These are phyloP conservation scores for Helotiales sp. DNA, from an alignment of 2,329 filamentous ascomycete genomes.

Conservation along the genomic window DNA sequence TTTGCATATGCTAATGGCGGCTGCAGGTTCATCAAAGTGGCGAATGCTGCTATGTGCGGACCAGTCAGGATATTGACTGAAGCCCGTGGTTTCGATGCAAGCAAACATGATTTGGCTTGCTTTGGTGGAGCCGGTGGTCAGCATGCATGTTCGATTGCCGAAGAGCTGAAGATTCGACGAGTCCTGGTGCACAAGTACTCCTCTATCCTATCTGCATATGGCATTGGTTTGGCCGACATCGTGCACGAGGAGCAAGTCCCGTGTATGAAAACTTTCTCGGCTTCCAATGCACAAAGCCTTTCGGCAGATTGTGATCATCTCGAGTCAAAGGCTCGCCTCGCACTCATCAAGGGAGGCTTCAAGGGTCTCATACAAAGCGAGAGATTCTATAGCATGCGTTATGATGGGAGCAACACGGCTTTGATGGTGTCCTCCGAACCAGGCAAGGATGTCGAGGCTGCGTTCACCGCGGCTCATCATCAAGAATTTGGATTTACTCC, in stretches of 20 bases:
- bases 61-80: conserved; percentile 88
- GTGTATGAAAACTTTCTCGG: not conserved
- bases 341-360: conserved; percentile 67
- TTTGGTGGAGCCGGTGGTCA: conserved; percentile 91
- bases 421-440: conserved; percentile 64
- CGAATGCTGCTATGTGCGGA: conserved; percentile 86
- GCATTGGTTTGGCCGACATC: conserved; percentile 40
- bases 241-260: not conserved
- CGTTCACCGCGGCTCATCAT: not conserved
- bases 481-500: conserved; percentile 4
- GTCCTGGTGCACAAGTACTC: conserved; percentile 85
- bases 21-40: conserved; percentile 74
- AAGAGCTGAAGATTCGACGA: conserved; percentile 77
- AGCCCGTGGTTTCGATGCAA: conserved; percentile 85
- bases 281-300: not conserved
- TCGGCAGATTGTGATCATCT: not conserved
- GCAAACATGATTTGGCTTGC: conserved; percentile 79
- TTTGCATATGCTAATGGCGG: conserved; percentile 36
- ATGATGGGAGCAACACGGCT: conserved; percentile 82
- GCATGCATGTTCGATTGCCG: conserved; percentile 83
- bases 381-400: conserved; percentile 89
- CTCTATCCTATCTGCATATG: conserved; percentile 84
- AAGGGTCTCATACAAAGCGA: conserved; percentile 75
- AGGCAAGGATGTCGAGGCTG: not conserved
- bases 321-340: not conserved